Evolutionary conservation across 139 green algal species (phyloP), one percentile per base, ranked within the genome.

Genomic region (Dunaliella primolecta): DNA sequence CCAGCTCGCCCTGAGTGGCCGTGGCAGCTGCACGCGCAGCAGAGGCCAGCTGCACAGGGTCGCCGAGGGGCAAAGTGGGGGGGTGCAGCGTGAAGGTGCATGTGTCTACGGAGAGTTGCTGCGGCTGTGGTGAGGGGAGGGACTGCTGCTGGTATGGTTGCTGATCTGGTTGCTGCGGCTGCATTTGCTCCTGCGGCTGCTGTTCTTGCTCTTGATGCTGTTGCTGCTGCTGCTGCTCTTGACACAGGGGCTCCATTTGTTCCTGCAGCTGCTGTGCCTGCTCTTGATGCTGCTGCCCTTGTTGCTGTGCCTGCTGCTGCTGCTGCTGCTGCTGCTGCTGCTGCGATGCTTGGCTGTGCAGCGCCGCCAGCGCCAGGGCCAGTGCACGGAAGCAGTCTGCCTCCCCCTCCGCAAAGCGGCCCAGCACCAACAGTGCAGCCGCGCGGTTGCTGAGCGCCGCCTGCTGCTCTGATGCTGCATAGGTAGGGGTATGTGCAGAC

Each of bases 381-480:
- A 77, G 71, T 7, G 27, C 71, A 11, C 29, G 71, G 79, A 2
- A 30, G 57, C 86, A 89, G 79, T 89, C 86, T 23, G 25, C 32
- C 11, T 85, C 24, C 64, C 78, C 82, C 1, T 72, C n/a, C 21
- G 34, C 36, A 64, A 88, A 90, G 1, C 85, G 83, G 71, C 89
- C 86, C 33, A 91, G 82, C 3, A 89, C 81, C 81, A 92, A 81
- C 72, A 81, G 80, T 78, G 80, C 86, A 20, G 89, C 89, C 3
- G 89, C 87, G 1, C 89, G 84, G 81, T 92, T 91, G 72, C 83
- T 87, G 55, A 90, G 71, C 2, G 87, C 85, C 27, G 81, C 84
- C 56, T 86, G 36, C 3, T 77, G 81, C 70, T 88, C 87, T 1
- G 84, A 78, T 21, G 84, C 81, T 84, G 71, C 2, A 55, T 37